phyloP scores from a whole-genome alignment of 371 early-diverging fungal species.

The Actinomucor elegans region DNA sequence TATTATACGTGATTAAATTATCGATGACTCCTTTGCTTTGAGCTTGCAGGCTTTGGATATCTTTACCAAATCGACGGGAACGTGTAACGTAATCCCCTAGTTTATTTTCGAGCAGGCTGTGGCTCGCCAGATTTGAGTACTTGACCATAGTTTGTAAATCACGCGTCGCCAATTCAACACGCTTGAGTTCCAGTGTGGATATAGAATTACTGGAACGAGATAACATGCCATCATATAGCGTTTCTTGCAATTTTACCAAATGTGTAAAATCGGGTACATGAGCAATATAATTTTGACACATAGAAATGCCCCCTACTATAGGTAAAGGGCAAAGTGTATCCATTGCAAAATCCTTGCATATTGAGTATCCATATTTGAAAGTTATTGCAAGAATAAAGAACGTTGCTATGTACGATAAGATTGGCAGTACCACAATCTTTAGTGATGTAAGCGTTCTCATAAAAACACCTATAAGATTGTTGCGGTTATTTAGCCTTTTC shows the following conservation, averaged over 20 bases:
- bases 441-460: conserved; percentile 20
- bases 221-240: conserved; percentile 38
- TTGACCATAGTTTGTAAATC: conserved; percentile 49
- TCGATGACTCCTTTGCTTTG: conserved; percentile 28
- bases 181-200: conserved; percentile 42
- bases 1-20: conserved; percentile 51
- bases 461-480: conserved; percentile 11
- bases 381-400: conserved; percentile 4
- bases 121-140: conserved; percentile 34
- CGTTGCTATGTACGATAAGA: conserved; percentile 10
- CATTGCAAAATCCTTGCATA: conserved; percentile 4
- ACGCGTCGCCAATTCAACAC: conserved; percentile 45
- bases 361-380: conserved; percentile 10
- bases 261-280: conserved; percentile 47
- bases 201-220: conserved; percentile 31
- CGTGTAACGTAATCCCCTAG: conserved; percentile 38
- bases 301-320: conserved; percentile 16
- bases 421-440: conserved; percentile 20
- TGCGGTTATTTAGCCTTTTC: too few species aligned
- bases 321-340: conserved; percentile 25
- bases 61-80: conserved; percentile 35
- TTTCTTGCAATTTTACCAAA: conserved; percentile 44
- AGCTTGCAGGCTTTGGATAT: conserved; percentile 31
- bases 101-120: conserved; percentile 32
- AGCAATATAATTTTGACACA: conserved; percentile 18